Evolutionary conservation across 148 eudicot species (phyloP), one percentile per base, ranked within the genome.

Genomic region (Fagopyrum esculentum): DNA sequence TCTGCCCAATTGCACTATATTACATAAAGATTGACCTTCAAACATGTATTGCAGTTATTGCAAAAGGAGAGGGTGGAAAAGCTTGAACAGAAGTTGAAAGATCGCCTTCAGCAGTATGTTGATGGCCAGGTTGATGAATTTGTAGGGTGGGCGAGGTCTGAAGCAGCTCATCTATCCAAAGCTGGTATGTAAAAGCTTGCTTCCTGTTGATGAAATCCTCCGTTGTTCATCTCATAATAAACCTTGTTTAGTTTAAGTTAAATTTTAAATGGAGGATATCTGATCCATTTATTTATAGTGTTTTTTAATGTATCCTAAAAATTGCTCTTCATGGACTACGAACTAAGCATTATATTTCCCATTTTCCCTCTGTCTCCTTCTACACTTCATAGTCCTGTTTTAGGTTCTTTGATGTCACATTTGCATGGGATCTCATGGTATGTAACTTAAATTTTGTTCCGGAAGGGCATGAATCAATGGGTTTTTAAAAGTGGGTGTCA

Each of bases 41-140:
- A 29, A 77, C 75, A 71, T 74, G 43, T 26, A 76, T 51, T 76
- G 77, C 83, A 94, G 98, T 83, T 82, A 72, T 45, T 82, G 77
- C 97, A 89, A 77, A 84, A 81, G 80, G 97, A 88, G 79, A 94
- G 98, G 81, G 85, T 86, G 80, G 93, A 85, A 19, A 94, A 87
- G 80, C 98, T 94, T 75, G 82, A 82, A 76, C 68, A 45, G 59
- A 82, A 75, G 71, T 78, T 94, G 69, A 94, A 86, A 77, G 82
- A 81, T 78, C 88, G 85, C 29, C 98, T 94, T 63, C 87, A 90
- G 69, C 88, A 89, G 51, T 94, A 79, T 81, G 93, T 91, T 77
- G 89, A 89, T 70, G 96, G 96, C 49, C 84, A 77, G n/a, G 74
- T 72, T 26, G 83, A 86, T 80, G 93, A 88, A 75, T 94, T 89